These are phyloP conservation scores for Magnusiomyces sp. DNA, from an alignment of 1,139 yeast species.

Conservation along the genomic window DNA sequence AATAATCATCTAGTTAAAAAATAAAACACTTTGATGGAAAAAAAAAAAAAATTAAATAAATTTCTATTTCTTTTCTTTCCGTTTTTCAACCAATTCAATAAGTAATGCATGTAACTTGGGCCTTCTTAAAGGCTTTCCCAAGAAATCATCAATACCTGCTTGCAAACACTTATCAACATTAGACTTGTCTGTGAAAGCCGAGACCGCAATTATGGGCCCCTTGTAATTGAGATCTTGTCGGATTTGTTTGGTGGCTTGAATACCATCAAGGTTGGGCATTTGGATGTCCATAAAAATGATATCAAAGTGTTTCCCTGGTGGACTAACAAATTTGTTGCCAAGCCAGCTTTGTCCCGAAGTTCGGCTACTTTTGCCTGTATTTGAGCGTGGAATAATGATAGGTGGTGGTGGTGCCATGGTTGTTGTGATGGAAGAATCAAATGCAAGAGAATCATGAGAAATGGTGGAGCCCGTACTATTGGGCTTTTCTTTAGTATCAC, in stretches of 20 bases:
- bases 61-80: not conserved
- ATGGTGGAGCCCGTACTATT: no score
- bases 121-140: constrained; percentile 79
- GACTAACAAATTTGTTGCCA: no score
- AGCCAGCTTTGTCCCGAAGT: no score
- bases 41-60: no score
- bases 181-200: constrained; percentile 91
- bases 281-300: constrained; percentile 92
- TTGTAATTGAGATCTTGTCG: constrained; percentile 49
- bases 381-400: no score
- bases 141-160: constrained; percentile 84
- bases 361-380: no score
- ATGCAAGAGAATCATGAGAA: no score
- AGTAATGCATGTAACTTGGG: constrained; percentile 22
- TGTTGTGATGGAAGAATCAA: no score
- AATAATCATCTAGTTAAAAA: no score
- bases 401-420: no score
- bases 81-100: constrained; percentile 1
- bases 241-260: constrained; percentile 67
- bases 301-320: constrained; percentile 39
- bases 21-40: no score
- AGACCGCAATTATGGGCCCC: constrained; percentile 82
- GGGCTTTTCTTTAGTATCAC: no score
- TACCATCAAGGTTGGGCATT: constrained; percentile 91
- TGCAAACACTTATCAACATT: constrained; percentile 76